Evolutionary conservation across 306 rosid species (phyloP).

Genomic region (Quercus engelmannii): DNA sequence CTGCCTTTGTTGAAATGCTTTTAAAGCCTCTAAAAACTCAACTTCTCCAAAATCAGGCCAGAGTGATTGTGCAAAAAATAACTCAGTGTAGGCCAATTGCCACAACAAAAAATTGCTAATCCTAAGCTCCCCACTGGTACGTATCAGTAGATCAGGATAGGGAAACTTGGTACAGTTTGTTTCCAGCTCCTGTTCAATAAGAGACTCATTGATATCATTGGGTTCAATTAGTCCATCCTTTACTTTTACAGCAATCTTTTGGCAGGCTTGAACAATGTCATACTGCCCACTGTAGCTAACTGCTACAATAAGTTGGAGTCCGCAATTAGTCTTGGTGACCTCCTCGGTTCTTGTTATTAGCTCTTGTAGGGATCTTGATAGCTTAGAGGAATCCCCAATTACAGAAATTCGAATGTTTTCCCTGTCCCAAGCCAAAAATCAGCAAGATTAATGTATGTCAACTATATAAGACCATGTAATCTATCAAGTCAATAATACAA

Average conservation of each 20-base stretch:
- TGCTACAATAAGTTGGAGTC: constrained; percentile 61
- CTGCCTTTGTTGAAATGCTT: constrained; percentile 58
- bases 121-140: constrained; percentile 78
- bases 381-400: constrained; percentile 65
- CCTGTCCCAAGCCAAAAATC: constrained; percentile 20
- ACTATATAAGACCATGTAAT: no score
- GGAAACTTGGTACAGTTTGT: constrained; percentile 66
- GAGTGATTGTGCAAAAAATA: constrained; percentile 38
- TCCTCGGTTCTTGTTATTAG: constrained; percentile 41
- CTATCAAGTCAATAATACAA: neutral
- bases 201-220: constrained; percentile 50
- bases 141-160: constrained; percentile 63
- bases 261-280: constrained; percentile 76
- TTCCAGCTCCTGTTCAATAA: constrained; percentile 58
- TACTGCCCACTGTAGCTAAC: constrained; percentile 70
- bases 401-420: constrained; percentile 52
- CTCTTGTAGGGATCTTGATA: constrained; percentile 35
- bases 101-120: constrained; percentile 77
- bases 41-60: constrained; percentile 79
- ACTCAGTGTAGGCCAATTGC: constrained; percentile 79
- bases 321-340: constrained; percentile 33
- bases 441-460: no score
- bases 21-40: constrained; percentile 58
- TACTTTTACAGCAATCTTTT: constrained; percentile 45
- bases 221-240: constrained; percentile 38